A percentile compares a stretch with the other conserved stretches of the same genome.
phyloP scores from a whole-genome alignment of 2,329 filamentous ascomycete genomes.

The Pseudopyrenochaeta lycopersici region DNA sequence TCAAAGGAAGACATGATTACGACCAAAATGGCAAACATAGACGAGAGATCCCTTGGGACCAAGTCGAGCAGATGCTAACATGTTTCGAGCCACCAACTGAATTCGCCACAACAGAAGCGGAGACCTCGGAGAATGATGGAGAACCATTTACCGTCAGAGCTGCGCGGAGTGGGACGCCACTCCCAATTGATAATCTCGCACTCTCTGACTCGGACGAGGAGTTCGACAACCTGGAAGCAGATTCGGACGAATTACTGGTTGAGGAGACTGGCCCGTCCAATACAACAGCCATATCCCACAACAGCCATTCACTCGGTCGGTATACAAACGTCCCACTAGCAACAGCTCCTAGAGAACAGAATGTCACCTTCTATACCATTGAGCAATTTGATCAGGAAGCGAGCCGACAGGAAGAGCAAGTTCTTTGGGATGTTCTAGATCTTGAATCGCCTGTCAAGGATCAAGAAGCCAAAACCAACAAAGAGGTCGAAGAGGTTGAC shows the following conservation, averaged over 20 bases:
- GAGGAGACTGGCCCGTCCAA: neutral
- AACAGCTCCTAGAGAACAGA: neutral
- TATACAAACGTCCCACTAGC: conserved; percentile 7
- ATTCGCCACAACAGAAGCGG: conserved; percentile 40
- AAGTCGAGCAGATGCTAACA: conserved; percentile 42
- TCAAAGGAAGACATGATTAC: conserved; percentile 29
- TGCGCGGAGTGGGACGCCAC: conserved; percentile 36
- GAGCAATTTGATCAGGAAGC: conserved; percentile 58
- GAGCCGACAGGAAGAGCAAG: conserved; percentile 56
- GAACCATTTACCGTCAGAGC: conserved; percentile 28
- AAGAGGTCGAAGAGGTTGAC: conserved; percentile 28
- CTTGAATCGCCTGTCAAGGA: conserved; percentile 24
- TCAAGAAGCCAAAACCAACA: conserved; percentile 25
- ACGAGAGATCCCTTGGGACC: conserved; percentile 55
- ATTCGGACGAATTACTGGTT: conserved; percentile 5
- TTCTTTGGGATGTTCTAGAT: conserved; percentile 56
- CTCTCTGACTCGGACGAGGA: conserved; percentile 17
- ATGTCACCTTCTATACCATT: conserved; percentile 10
- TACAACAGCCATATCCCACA: neutral
- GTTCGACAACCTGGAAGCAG: neutral
- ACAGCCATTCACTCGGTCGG: conserved; percentile 7
- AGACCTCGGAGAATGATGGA: conserved; percentile 22
- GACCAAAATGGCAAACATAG: conserved; percentile 22
- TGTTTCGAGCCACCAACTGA: conserved; percentile 26
- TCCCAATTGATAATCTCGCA: conserved; percentile 26